Base-by-base conservation (phyloP, 2,329 filamentous ascomycete species). In the Penicillium psychrosexuale region DNA sequence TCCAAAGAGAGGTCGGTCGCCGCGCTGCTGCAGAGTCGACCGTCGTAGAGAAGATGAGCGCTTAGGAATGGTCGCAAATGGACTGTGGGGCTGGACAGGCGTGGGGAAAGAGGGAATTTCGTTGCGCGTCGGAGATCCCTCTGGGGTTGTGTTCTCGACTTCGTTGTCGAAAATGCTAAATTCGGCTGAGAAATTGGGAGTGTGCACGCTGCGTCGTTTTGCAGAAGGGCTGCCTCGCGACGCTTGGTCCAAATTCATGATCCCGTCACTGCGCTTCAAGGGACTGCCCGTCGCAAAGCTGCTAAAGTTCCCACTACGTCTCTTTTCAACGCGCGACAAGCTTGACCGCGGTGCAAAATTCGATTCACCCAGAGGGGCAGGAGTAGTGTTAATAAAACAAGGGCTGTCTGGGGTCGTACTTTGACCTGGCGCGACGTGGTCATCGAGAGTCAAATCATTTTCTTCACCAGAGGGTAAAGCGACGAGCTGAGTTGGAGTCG, bases 221-320 rank as follows among this genome's bases (percentile, higher is more conserved):
- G 92, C 90, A 56, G 93, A 89, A 0, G 94, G 93, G 67, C 90
- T 97, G 63, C 89, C 89, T 53, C 89, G 80, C 64, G 82, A 87
- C 28, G 85, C 81, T 60, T 90, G 88, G 66, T 96, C 92, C 46
- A 95, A 77, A 66, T 90, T 91, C 89, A 96, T 93, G 48, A 88
- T 87, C 40, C 89, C 88, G 76, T 97, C 93, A 68, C 88, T 93
- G 65, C 94, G 86, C 80, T 97, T 97, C 64, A 97, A 77, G 5
- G 93, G 92, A 69, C 93, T 96, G 6, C 88, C 86, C 19, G 82
- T 78, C 17, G 83, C 78, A 46, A 79, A 75, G 44, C 79, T 74
- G 62, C 75, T 74, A 67, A 80, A 74, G 46, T 69, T 76, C 22
- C 74, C 75, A 61, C 75, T 78, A 15, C 77, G 72, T 63, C 70